Base-by-base conservation (phyloP, 257 asterid genomes). In the Thymus quinquecostatus region DNA sequence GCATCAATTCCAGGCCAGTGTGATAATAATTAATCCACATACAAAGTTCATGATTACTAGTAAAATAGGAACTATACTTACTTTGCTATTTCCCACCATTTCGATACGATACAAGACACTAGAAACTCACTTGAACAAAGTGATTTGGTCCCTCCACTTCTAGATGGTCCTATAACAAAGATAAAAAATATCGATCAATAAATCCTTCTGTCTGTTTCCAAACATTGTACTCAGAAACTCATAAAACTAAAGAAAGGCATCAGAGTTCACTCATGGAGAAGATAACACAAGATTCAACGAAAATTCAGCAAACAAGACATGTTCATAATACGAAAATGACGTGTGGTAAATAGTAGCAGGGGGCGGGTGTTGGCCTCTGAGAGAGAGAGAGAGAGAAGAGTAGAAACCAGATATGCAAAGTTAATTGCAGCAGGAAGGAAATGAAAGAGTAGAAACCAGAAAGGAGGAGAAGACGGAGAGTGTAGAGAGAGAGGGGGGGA, bases 391-490 rank as follows among this genome's bases (percentile, higher is more conserved):
- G n/a, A 14, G 29, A 4, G 4, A 48, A 13, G 56, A 21, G 54
- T 49, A 13, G 12, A 8, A 27, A 38, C 44, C 47, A 41, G 9
- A 41, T 8, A 5, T 5, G 55, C 9, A 50, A n/a, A 50, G 28
- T 5, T 21, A 21, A 21, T 21, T 5, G 47, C 7, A 13, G 53
- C 13, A 48, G 53, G 4, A 50, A 5, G 55, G 44, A 38, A 38
- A 38, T 38, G 6, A 6, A 6, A 38, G 6, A 49, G 60, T 60
- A 21, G 58, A 64, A 44, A 53, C 54, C 30, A 76, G 56, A 68
- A 44, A 77, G 57, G 57, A 54, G 63, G 64, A 10, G 2, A 53
- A 47, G 32, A 12, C 27, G 11, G n/a, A 13, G 32, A 58, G n/a
- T 11, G 6, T 14, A 56, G 5, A 34, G 33, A 30, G 21, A 21